Base-by-base conservation (phyloP, 2,329 filamentous ascomycete genomes). In the Botrytis pseudocinerea region DNA sequence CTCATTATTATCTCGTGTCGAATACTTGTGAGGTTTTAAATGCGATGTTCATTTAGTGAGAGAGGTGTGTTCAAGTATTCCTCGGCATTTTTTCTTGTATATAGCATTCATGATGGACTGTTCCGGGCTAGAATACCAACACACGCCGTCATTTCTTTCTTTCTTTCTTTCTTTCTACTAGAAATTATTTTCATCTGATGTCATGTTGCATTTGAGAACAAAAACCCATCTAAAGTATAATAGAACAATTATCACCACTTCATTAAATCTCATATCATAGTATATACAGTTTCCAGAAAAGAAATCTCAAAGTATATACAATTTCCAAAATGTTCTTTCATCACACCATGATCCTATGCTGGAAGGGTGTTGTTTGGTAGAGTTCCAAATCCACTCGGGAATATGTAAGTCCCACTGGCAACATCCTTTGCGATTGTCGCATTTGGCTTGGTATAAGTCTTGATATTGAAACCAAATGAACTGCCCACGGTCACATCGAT, bases 371-470 rank as follows among this genome's bases (percentile, higher is more conserved):
- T 72, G 14, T 61, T 72, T 20, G 63, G 25, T 32, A 72, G 18
- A 40, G 63, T 72, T 35, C 70, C 70, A 51, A 72, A 72, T 18
- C 70, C 70, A 38, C 40, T 48, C 1, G 70, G 70, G 2, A 48
- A 60, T 12, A 72, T 61, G 10, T 72, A 72, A 46, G 28, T 69
- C 8, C 70, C 63, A 38, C 22, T 44, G 6, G 51, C 48, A 40
- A 69, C 40, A 38, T 57, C 62, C 2, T 16, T 12, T 22, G 51
- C 70, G 42, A 72, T 72, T 4, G 63, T 72, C 3, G 28, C 51
- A 61, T 72, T 69, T 6, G 40, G 63, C 18, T 5, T 25, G 16
- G 42, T 61, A 42, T 72, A 72, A 44, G 44, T 35, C 16, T 46
- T 22, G 0, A 61, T 61, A 35, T 51, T 54, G 28, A 69, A 51